Percentiles rank a stretch among this genome's conserved stretches.
These are phyloP conservation scores for Chlorella sp. DNA, from an alignment of 139 green algal species.

Conservation along the genomic window DNA sequence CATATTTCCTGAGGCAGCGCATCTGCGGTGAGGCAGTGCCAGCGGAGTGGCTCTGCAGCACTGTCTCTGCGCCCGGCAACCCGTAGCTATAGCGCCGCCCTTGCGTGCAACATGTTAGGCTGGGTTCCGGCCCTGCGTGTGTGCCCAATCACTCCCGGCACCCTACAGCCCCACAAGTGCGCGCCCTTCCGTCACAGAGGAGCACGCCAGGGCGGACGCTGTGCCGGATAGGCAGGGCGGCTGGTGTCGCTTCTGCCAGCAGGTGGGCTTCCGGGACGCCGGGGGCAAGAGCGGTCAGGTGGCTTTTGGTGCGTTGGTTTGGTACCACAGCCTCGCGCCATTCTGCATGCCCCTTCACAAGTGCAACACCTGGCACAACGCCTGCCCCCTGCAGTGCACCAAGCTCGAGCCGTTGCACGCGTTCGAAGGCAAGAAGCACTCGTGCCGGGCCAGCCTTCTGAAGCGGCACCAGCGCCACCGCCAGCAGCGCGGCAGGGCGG, in stretches of 20 bases:
- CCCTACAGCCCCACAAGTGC: not conserved
- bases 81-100: too few relatives aligned
- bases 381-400: conserved; percentile 4
- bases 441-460: not conserved
- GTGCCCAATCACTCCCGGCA: not conserved
- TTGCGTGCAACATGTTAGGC: too few relatives aligned
- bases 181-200: not conserved
- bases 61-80: too few relatives aligned
- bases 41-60: too few relatives aligned
- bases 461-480: not conserved
- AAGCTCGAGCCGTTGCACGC: not conserved
- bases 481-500: not conserved
- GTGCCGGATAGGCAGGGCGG: not conserved
- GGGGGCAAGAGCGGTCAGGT: too few relatives aligned
- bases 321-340: too few relatives aligned
- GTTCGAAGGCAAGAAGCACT: not conserved
- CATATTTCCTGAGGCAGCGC: conserved; percentile 25
- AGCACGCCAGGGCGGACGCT: conserved; percentile 4
- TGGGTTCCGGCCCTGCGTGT: not conserved
- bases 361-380: too few relatives aligned
- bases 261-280: not conserved
- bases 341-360: too few relatives aligned
- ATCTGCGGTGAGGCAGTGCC: conserved; percentile 7
- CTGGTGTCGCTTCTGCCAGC: conserved; percentile 23
- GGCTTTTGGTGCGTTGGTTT: too few relatives aligned